A percentile compares a stretch with the other conserved stretches of the same genome.
These are phyloP conservation scores for Chrysoporthe deuterocubensis DNA, from an alignment of 2,329 filamentous ascomycete genomes.

Conservation along the genomic window DNA sequence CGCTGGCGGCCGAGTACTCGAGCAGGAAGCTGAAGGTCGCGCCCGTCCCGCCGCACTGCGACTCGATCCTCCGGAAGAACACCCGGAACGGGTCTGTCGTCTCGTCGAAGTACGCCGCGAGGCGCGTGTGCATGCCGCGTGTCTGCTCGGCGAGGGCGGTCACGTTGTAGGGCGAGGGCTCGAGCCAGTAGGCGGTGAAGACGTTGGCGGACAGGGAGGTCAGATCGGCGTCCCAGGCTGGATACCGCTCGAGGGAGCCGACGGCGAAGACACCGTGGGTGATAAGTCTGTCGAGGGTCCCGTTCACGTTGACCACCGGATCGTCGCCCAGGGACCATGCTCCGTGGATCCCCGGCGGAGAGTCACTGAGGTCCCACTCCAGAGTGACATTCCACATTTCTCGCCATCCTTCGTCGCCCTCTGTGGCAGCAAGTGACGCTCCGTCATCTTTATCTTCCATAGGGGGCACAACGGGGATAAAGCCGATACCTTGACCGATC, in stretches of 20 bases:
- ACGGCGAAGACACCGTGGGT: conserved; percentile 21
- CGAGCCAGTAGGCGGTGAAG: conserved; percentile 22
- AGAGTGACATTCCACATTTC: conserved; percentile 15
- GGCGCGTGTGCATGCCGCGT: conserved; percentile 12
- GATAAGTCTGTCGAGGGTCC: conserved; percentile 3
- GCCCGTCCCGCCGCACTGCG: conserved; percentile 7
- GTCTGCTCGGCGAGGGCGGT: conserved; percentile 7
- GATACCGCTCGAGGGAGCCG: conserved; percentile 1
- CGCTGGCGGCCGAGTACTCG: conserved; percentile 21
- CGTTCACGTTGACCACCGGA: background rate
- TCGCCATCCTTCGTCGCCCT: background rate
- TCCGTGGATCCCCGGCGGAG: background rate
- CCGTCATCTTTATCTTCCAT: background rate
- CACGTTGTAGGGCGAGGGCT: conserved; percentile 18
- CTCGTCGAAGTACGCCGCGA: conserved; percentile 7
- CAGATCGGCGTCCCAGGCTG: conserved; percentile 5
- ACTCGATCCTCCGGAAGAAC: conserved; percentile 21
- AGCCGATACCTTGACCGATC: conserved; percentile 14
- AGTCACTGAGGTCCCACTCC: conserved; percentile 16
- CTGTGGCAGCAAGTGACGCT: too few species aligned
- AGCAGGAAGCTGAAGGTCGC: conserved; percentile 21
- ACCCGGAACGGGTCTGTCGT: conserved; percentile 21
- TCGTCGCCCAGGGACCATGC: conserved; percentile 22
- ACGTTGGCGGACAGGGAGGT: background rate
- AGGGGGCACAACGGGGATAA: conserved; percentile 17